Evolutionary conservation across 2,329 filamentous ascomycete genomes (phyloP).

Genomic region (Ophiosphaerella korrae): DNA sequence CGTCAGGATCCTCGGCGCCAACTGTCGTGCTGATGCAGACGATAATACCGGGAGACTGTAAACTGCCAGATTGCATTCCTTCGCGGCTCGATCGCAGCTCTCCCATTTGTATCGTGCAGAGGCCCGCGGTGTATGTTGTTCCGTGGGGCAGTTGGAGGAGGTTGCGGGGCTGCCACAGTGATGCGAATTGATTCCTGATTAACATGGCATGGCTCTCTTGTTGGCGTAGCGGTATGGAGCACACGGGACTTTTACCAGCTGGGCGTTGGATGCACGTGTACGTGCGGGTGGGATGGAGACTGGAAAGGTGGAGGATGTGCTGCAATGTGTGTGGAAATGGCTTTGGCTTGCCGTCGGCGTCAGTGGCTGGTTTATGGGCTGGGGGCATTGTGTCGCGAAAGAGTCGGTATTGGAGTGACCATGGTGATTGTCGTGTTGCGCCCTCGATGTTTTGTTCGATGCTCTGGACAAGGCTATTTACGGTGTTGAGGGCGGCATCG

Average conservation of each 20-base stretch:
- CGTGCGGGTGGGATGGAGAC: constrained; percentile 22
- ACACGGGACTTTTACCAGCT: constrained; percentile 13
- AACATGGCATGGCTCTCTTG: constrained; percentile 26
- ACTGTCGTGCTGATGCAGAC: constrained; percentile 32
- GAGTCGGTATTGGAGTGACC: constrained; percentile 40
- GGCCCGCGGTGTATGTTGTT: constrained; percentile 24
- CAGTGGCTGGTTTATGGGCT: constrained; percentile 9
- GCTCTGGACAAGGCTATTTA: constrained; percentile 28
- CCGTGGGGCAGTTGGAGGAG: constrained; percentile 27
- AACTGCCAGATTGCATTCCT: constrained; percentile 18
- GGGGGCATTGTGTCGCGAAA: constrained; percentile 39
- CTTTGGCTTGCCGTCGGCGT: constrained; percentile 19
- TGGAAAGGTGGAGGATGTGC: constrained; percentile 36
- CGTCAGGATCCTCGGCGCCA: constrained; percentile 12
- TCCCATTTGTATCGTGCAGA: constrained; percentile 35
- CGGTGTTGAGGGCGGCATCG: constrained; percentile 27
- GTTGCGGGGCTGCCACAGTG: constrained; percentile 37
- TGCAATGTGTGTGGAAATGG: constrained; percentile 32
- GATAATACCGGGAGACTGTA: constrained; percentile 33
- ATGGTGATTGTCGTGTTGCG: constrained; percentile 26
- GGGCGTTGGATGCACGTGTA: constrained; percentile 33
- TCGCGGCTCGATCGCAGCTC: constrained; percentile 30
- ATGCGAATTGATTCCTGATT: constrained; percentile 25
- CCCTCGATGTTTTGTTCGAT: constrained; percentile 35
- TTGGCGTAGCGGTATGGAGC: constrained; percentile 31